Conservation (phyloP, 768 basidiomycete genomes). For the Boletus barrowsii region DNA sequence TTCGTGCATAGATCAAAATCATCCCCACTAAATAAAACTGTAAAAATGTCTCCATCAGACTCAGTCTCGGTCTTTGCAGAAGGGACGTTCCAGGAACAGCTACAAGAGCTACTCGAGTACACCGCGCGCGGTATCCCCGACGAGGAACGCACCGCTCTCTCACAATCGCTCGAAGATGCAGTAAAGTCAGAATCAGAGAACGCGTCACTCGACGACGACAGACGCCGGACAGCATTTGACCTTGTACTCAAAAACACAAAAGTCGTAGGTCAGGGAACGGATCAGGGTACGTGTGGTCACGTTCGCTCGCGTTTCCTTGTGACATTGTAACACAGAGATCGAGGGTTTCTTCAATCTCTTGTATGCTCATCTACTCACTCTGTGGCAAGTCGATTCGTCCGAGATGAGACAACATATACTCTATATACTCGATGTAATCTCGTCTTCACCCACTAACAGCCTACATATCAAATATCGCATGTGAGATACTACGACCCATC, state of each 20-base stretch:
- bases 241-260: slow-evolving; percentile 62
- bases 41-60: slow-evolving; percentile 64
- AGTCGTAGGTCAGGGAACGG: slow-evolving; percentile 70
- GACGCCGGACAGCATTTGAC: slow-evolving; percentile 53
- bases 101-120: slow-evolving; percentile 77
- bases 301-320: slow-evolving; percentile 1
- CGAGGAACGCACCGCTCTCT: slow-evolving; percentile 59
- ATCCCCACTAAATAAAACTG: neutral
- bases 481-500: slow-evolving; percentile 34
- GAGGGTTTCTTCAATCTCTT: slow-evolving; percentile 89
- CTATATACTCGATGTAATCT: slow-evolving; percentile 52
- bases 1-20: neutral
- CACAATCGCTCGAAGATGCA: slow-evolving; percentile 64
- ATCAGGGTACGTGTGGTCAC: slow-evolving; percentile 54
- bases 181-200: slow-evolving; percentile 48
- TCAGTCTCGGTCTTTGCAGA: slow-evolving; percentile 83
- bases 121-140: slow-evolving; percentile 64
- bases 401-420: slow-evolving; percentile 52
- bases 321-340: slow-evolving; percentile 48
- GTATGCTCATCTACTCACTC: slow-evolving; percentile 64
- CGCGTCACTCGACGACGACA: slow-evolving; percentile 52
- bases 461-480: slow-evolving; percentile 71
- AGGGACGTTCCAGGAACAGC: slow-evolving; percentile 85
- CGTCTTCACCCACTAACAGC: slow-evolving; percentile 50
- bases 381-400: slow-evolving; percentile 53